Percentiles rank a stretch among this genome's conserved stretches.
phyloP scores from a whole-genome alignment of 257 asterid species.

The Buddleja alternifolia region DNA sequence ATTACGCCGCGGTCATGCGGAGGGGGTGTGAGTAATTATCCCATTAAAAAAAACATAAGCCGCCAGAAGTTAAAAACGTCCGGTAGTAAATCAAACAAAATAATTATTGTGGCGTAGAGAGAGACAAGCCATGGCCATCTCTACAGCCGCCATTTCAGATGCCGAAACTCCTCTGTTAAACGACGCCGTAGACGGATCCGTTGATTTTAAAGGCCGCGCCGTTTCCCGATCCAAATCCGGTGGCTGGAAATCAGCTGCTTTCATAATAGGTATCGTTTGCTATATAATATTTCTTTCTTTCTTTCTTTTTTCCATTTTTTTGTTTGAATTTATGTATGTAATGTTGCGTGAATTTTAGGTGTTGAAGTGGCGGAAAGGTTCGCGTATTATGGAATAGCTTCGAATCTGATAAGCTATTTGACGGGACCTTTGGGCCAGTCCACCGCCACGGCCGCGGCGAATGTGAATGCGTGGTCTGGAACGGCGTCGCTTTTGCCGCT shows the following conservation, averaged over 20 bases:
- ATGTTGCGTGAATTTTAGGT: constrained; percentile 33
- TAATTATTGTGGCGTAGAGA: constrained; percentile 27
- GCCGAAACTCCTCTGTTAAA: constrained; percentile 45
- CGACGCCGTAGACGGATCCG: constrained; percentile 52
- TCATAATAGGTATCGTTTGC: constrained; percentile 46
- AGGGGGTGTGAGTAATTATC: too few species aligned
- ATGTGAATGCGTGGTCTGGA: constrained; percentile 54
- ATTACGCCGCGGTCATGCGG: too few species aligned
- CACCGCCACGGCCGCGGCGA: constrained; percentile 61
- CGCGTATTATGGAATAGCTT: constrained; percentile 56
- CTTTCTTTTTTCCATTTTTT: not conserved
- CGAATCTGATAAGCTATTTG: constrained; percentile 57
- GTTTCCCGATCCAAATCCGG: constrained; percentile 54
- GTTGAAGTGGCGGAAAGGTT: constrained; percentile 69
- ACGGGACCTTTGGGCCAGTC: constrained; percentile 60
- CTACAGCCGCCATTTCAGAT: constrained; percentile 31
- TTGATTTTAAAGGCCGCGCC: constrained; percentile 49
- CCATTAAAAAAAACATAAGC: too few species aligned
- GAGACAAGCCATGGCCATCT: constrained; percentile 28
- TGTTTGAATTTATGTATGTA: not conserved
- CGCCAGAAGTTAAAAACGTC: too few species aligned
- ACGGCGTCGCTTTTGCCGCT: constrained; percentile 59
- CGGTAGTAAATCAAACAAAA: too few species aligned
- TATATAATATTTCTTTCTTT: not conserved
- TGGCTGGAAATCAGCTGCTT: constrained; percentile 61